A percentile compares a stretch with the other conserved stretches of the same genome.
Conservation (phyloP, 306 rosid genomes). For the Cucurbita ficifolia region DNA sequence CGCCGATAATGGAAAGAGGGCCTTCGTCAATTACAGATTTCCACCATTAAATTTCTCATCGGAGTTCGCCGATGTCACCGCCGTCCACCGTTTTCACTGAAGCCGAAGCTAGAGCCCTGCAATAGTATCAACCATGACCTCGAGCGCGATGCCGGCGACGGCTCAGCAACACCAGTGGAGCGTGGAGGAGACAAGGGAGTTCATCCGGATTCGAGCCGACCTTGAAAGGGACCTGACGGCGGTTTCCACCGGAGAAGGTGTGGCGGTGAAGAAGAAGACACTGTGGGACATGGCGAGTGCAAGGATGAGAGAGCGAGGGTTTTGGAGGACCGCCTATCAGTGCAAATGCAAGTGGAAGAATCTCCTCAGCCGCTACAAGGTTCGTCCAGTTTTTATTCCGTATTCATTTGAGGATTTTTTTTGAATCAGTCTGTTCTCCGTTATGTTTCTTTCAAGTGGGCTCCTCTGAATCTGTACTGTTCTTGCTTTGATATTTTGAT, state of each 20-base stretch:
- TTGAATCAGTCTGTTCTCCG: neutral
- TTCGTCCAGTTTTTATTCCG: neutral
- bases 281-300: constrained; percentile 81
- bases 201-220: constrained; percentile 66
- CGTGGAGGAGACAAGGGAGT: constrained; percentile 65
- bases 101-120: neutral
- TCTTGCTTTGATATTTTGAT: neutral
- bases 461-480: neutral
- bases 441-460: neutral
- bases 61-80: neutral
- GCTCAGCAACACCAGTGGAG: constrained; percentile 46
- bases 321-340: constrained; percentile 65
- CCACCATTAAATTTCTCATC: neutral
- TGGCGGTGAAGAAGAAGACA: constrained; percentile 44
- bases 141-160: constrained; percentile 20
- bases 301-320: constrained; percentile 53
- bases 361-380: constrained; percentile 91
- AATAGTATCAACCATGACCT: neutral
- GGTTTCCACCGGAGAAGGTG: neutral
- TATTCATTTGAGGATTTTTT: neutral
- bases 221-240: constrained; percentile 36
- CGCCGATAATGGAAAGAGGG: neutral
- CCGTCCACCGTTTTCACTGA: neutral
- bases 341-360: constrained; percentile 97
- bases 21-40: neutral